Evolutionary conservation across 2,329 filamentous ascomycete genomes (phyloP).

Genomic region (Cryphonectria naterciae): DNA sequence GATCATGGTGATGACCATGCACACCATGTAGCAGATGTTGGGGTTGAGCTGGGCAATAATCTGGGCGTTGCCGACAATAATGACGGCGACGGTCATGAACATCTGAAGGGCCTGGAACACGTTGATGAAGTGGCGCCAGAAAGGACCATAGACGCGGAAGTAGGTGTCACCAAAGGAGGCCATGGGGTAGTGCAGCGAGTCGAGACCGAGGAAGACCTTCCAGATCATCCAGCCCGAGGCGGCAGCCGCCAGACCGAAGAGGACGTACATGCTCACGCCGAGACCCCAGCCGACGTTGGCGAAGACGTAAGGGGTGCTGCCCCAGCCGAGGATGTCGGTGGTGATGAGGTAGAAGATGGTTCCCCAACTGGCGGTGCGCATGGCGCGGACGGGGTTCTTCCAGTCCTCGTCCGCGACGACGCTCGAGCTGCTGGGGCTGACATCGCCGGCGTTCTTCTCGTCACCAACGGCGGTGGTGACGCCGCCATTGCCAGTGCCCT

Average conservation of each 20-base stretch:
- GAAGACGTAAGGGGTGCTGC: constrained; percentile 39
- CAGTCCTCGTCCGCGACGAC: constrained; percentile 46
- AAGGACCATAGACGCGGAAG: constrained; percentile 51
- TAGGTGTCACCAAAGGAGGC: constrained; percentile 53
- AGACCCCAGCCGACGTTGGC: constrained; percentile 26
- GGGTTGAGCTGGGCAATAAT: constrained; percentile 53
- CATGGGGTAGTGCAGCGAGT: constrained; percentile 51
- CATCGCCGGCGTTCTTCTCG: constrained; percentile 8
- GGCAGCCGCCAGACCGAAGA: constrained; percentile 19
- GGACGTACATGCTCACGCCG: constrained; percentile 22
- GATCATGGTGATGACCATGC: constrained; percentile 53
- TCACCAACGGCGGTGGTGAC: background rate
- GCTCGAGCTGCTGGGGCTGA: constrained; percentile 15
- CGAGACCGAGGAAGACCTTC: constrained; percentile 48
- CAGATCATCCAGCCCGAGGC: constrained; percentile 53
- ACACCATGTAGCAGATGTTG: constrained; percentile 58
- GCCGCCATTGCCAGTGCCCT: constrained; percentile 1
- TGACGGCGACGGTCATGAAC: constrained; percentile 53
- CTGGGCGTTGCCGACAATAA: constrained; percentile 58
- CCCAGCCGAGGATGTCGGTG: constrained; percentile 52
- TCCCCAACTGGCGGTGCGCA: constrained; percentile 51
- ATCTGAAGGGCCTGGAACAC: constrained; percentile 52
- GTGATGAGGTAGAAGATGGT: constrained; percentile 55
- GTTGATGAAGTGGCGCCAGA: constrained; percentile 51
- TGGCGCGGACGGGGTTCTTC: constrained; percentile 49